Percentiles rank a stretch among this genome's conserved stretches.
phyloP scores from a whole-genome alignment of 306 rosid genomes.

The Comarum palustre region DNA sequence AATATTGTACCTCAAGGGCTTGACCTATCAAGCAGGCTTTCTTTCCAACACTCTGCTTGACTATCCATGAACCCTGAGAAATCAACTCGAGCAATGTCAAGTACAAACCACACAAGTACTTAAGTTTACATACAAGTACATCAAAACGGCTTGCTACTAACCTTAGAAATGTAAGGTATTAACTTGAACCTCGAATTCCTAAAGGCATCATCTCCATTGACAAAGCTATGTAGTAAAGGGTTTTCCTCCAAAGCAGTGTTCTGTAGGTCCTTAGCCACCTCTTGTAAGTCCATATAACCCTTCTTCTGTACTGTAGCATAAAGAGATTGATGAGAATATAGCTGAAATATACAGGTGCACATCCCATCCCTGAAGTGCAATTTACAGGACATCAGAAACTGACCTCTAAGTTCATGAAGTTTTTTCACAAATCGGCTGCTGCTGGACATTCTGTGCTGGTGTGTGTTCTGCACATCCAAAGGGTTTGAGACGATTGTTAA shows the following conservation, averaged over 20 bases:
- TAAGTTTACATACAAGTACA: neutral
- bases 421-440: slow-evolving; percentile 47
- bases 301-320: slow-evolving; percentile 65
- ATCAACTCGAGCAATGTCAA: slow-evolving; percentile 19
- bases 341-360: neutral
- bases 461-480: slow-evolving; percentile 36
- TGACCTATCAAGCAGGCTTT: slow-evolving; percentile 85
- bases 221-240: slow-evolving; percentile 60
- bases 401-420: slow-evolving; percentile 71
- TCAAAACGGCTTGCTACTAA: slow-evolving; percentile 25
- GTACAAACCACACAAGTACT: neutral
- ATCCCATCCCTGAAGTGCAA: neutral
- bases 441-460: slow-evolving; percentile 44
- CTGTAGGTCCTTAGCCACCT: slow-evolving; percentile 51
- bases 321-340: slow-evolving; percentile 14
- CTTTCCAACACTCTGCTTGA: slow-evolving; percentile 91
- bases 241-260: slow-evolving; percentile 68
- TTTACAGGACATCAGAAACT: slow-evolving; percentile 23
- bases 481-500: slow-evolving; percentile 18
- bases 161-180: slow-evolving; percentile 90
- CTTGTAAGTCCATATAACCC: slow-evolving; percentile 64
- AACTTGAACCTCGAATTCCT: slow-evolving; percentile 89
- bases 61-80: slow-evolving; percentile 92
- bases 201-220: slow-evolving; percentile 78
- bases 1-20: slow-evolving; percentile 55